Percentiles rank a stretch among this genome's conserved stretches.
Conservation (phyloP, 2,329 filamentous ascomycete species). For the Pseudopithomyces maydicus region DNA sequence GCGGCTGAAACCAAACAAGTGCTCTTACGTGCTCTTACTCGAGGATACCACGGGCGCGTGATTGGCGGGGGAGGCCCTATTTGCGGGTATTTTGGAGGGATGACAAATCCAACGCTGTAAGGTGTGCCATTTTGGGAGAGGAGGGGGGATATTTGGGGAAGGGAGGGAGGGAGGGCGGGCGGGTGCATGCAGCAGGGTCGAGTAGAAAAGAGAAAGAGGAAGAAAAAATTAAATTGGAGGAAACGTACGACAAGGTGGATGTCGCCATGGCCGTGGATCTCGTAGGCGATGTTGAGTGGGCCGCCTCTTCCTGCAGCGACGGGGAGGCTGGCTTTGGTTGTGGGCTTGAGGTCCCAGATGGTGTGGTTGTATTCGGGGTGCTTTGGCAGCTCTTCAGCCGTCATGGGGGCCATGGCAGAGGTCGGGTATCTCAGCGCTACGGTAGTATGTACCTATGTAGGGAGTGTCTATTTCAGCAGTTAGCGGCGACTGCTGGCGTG, state of each 20-base stretch:
- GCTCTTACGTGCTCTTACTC: slow-evolving; percentile 3
- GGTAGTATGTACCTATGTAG: neutral
- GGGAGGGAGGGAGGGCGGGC: too few species aligned
- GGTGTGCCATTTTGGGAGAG: slow-evolving; percentile 22
- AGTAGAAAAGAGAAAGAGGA: too few species aligned
- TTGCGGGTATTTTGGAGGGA: neutral
- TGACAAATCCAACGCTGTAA: slow-evolving; percentile 6
- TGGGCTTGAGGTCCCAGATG: slow-evolving; percentile 72
- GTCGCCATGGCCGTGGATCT: slow-evolving; percentile 77
- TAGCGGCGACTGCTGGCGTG: neutral
- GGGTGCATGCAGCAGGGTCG: slow-evolving; percentile 16
- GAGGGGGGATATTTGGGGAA: slow-evolving; percentile 2
- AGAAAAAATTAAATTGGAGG: too few species aligned
- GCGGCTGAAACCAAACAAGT: slow-evolving; percentile 46
- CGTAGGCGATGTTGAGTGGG: slow-evolving; percentile 76
- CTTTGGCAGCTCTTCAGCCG: slow-evolving; percentile 62
- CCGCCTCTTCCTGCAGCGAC: slow-evolving; percentile 75
- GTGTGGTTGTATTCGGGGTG: slow-evolving; percentile 71
- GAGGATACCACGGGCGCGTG: neutral
- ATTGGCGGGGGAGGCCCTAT: neutral
- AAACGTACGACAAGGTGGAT: slow-evolving; percentile 72
- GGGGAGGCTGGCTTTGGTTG: slow-evolving; percentile 62
- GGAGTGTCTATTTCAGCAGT: neutral
- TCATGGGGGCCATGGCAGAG: slow-evolving; percentile 41
- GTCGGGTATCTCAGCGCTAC: neutral